Percentiles rank a stretch among this genome's conserved stretches.
phyloP scores from a whole-genome alignment of 2,329 filamentous ascomycete genomes.

The Fusarium xyrophilum region DNA sequence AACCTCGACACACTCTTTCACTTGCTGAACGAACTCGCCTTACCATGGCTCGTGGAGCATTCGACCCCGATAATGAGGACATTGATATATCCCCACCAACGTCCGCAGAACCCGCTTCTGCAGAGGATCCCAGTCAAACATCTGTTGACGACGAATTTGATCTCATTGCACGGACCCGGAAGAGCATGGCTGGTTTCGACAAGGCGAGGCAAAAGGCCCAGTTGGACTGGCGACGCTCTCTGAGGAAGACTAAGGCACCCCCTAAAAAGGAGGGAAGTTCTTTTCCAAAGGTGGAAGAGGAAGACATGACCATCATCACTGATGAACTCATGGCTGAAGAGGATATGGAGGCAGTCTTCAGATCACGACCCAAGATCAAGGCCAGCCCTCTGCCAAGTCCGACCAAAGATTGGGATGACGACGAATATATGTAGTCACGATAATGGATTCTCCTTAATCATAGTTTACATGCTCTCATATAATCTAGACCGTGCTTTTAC shows the following conservation, averaged over 20 bases:
- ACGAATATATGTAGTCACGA: constrained; percentile 38
- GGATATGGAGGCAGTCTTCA: constrained; percentile 85
- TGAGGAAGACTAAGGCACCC: constrained; percentile 53
- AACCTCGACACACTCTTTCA: constrained; percentile 63
- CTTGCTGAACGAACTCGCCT: constrained; percentile 81
- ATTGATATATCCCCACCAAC: constrained; percentile 34
- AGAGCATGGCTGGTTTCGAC: constrained; percentile 69
- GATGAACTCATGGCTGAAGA: constrained; percentile 75
- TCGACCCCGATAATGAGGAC: constrained; percentile 44
- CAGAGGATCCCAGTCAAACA: constrained; percentile 31
- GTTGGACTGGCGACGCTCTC: constrained; percentile 60
- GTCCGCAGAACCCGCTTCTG: constrained; percentile 2
- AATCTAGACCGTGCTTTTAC: constrained; percentile 38
- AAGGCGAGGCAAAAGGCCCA: constrained; percentile 67
- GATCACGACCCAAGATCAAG: constrained; percentile 80
- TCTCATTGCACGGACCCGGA: constrained; percentile 63
- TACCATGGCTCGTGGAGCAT: constrained; percentile 73
- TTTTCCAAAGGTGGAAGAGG: constrained; percentile 58
- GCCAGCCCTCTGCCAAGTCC: constrained; percentile 71
- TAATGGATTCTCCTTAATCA: constrained; percentile 20
- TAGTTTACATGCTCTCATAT: constrained; percentile 39
- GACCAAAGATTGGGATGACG: constrained; percentile 46
- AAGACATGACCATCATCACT: constrained; percentile 57
- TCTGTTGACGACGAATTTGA: constrained; percentile 48
- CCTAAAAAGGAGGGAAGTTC: constrained; percentile 52